Conservation (phyloP, 768 basidiomycete species). For the Leccinum disarticulatum region DNA sequence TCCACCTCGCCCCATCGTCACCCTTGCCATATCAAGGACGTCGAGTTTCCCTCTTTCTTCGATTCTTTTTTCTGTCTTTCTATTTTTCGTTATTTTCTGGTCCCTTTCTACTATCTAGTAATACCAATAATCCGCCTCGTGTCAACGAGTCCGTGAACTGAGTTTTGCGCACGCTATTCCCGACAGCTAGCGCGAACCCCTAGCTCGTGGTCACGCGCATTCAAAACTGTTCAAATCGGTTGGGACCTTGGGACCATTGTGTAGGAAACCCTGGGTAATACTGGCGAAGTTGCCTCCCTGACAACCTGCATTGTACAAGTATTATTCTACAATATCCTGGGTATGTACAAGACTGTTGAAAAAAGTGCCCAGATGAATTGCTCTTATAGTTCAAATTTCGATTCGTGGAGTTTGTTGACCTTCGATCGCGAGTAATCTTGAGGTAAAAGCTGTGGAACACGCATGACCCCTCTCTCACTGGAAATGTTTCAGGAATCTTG, state of each 20-base stretch:
- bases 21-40: too few species aligned
- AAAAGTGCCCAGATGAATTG: not conserved
- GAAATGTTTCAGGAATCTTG: conserved; percentile 4
- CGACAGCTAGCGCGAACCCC: too few species aligned
- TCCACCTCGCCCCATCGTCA: too few species aligned
- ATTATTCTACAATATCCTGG: not conserved
- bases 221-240: not conserved
- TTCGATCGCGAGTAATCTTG: conserved; percentile 45
- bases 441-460: conserved; percentile 64
- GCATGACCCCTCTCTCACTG: conserved; percentile 69
- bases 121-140: not conserved
- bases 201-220: not conserved
- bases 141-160: not conserved
- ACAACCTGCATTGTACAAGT: not conserved
- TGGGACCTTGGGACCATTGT: not conserved
- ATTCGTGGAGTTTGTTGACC: conserved; percentile 28
- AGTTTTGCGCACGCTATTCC: not conserved
- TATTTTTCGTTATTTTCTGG: not conserved
- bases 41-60: not conserved
- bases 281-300: not conserved
- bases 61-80: not conserved
- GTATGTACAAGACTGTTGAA: conserved; percentile 1
- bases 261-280: not conserved
- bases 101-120: too few species aligned
- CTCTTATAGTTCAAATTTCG: conserved; percentile 25